These are phyloP conservation scores for Pseudocercospora cruenta DNA, from an alignment of 2,329 filamentous ascomycete genomes.

Conservation along the genomic window DNA sequence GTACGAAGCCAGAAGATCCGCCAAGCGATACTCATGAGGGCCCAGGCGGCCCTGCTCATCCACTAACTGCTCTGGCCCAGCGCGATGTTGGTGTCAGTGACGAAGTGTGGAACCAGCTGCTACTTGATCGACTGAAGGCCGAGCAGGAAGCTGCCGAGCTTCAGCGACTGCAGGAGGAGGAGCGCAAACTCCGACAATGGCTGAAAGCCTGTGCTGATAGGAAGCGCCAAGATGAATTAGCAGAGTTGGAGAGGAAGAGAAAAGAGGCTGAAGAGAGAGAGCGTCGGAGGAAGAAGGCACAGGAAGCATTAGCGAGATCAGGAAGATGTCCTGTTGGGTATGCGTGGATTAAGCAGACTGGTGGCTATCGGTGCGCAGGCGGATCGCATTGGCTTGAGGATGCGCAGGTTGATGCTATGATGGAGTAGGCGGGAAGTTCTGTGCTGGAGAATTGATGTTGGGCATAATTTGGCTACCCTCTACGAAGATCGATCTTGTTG, in stretches of 20 bases:
- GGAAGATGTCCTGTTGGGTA: neutral
- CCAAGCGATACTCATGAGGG: neutral
- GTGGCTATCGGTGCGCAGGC: neutral
- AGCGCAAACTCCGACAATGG: neutral
- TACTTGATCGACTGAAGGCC: neutral
- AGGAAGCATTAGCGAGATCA: neutral
- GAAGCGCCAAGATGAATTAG: neutral
- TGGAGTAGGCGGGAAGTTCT: neutral
- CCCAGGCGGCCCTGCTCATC: neutral
- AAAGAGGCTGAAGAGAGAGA: neutral
- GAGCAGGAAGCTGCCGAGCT: neutral
- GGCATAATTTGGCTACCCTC: too few species aligned
- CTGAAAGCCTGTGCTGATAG: neutral
- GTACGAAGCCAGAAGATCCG: neutral
- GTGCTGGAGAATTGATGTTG: too few species aligned
- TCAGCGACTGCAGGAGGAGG: neutral
- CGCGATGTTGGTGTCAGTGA: neutral
- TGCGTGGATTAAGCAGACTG: neutral
- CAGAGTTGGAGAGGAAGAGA: neutral
- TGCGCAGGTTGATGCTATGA: neutral
- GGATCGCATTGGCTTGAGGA: neutral
- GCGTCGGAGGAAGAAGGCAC: neutral
- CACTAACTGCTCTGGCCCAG: neutral
- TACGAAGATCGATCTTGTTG: too few species aligned
- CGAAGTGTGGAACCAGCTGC: neutral